Percentiles rank a stretch among this genome's conserved stretches.
These are phyloP conservation scores for Mycena kentingensis DNA, from an alignment of 768 basidiomycete genomes.

Conservation along the genomic window DNA sequence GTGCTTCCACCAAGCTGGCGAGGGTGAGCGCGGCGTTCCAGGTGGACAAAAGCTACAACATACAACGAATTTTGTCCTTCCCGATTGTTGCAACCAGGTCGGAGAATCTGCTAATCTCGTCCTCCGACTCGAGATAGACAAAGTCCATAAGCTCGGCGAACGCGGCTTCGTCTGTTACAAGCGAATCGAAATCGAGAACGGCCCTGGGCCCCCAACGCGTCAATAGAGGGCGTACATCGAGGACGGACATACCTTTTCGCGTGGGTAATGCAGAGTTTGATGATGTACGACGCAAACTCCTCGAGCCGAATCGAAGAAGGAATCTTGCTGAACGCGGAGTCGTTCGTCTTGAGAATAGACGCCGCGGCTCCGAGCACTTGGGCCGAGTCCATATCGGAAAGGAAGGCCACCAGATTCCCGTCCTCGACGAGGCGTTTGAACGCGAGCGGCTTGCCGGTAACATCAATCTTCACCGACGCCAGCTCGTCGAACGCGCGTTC, in stretches of 20 bases:
- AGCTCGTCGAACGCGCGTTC: slow-evolving; percentile 1
- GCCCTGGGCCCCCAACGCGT: background rate
- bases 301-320: background rate
- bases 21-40: background rate
- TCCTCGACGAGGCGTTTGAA: background rate
- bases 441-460: background rate
- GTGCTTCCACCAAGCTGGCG: slow-evolving; percentile 26
- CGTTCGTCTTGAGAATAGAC: background rate
- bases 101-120: background rate
- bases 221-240: background rate
- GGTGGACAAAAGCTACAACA: background rate
- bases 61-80: background rate
- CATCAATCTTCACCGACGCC: background rate
- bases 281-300: no score
- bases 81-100: background rate
- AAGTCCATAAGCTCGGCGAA: background rate
- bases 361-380: background rate
- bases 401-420: slow-evolving; percentile 1
- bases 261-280: background rate
- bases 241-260: slow-evolving; percentile 5
- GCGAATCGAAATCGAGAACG: background rate
- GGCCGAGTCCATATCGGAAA: slow-evolving; percentile 2
- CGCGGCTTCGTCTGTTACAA: background rate
- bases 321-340: slow-evolving; percentile 6
- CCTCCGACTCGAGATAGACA: slow-evolving; percentile 4